These are phyloP conservation scores for Eucommia ulmoides DNA, from an alignment of 257 asterid genomes.

Conservation along the genomic window DNA sequence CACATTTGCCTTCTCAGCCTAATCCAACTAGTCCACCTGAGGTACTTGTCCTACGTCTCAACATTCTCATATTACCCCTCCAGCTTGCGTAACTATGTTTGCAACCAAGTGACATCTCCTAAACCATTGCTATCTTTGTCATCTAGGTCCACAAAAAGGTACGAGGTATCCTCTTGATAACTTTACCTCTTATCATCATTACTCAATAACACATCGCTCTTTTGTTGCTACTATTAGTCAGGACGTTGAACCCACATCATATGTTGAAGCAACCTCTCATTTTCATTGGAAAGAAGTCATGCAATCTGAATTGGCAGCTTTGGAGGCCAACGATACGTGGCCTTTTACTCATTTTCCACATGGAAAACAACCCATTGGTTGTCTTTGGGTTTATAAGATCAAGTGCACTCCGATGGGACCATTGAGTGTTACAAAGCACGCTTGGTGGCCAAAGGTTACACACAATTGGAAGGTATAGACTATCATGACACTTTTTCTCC, in stretches of 20 bases:
- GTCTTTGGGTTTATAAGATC: neutral
- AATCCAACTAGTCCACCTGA: neutral
- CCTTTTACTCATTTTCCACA: neutral
- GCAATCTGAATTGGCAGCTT: neutral
- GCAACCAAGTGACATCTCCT: neutral
- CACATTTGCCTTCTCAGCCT: neutral
- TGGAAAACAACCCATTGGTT: neutral
- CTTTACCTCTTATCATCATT: neutral
- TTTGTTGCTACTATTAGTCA: neutral
- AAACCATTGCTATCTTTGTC: neutral
- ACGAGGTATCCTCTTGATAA: neutral
- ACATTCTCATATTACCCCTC: neutral
- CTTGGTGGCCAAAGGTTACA: neutral
- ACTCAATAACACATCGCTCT: neutral
- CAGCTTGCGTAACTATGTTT: neutral
- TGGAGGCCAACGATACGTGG: neutral
- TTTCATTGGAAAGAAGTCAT: neutral
- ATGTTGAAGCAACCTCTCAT: neutral
- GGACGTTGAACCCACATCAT: neutral
- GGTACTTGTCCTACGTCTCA: neutral
- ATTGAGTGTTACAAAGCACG: neutral
- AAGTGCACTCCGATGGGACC: neutral
- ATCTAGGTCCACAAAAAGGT: neutral
- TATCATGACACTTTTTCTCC: neutral
- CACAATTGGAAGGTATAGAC: neutral